Base-by-base conservation (phyloP, 1,139 yeast genomes). In the Pneumocystis murina region DNA sequence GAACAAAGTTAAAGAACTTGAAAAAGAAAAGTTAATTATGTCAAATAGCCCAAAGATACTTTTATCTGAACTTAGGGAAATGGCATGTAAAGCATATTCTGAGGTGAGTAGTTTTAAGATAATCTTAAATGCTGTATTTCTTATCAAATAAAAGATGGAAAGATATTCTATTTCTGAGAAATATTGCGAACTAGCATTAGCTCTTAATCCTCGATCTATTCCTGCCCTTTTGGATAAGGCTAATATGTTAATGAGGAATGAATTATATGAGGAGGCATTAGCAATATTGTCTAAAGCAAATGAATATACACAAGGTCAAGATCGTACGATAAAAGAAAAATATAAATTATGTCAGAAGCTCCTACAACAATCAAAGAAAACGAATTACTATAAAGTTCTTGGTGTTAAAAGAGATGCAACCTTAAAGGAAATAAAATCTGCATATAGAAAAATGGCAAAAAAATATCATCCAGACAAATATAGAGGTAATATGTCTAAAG, bases 401-500 rank as follows among this genome's bases (percentile, higher is more conserved):
- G 95, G 84, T 33, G 80, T 91, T 8, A 69, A 83, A 0, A 78
- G 80, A 64, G 82, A 82, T 68, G 95, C 97, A 0, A 84, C 82
- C 66, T 85, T 83, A 0, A 80, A 81, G 68, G 86, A 87, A 14
- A 85, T 92, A 68, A 87, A 86, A 70, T 86, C 84, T 72, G 96
- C 95, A 0, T 87, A 89, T 74, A 79, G 96, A 66, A 78, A 84
- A 10, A 82, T 86, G 71, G 86, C 95, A 43, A 84, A 86, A 71
- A 84, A 84, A 71, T 87, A 80, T 72, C 98, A 92, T 71, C 98
- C 98, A 0, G 98, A 92, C 74, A 91, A 92, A 74, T 83, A 85
- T 71, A 40, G n/a, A 20, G 84, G 84, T 39, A 89, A 84, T 55
- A 71, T 86, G 68, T 75, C 82, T 1, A 80, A 83, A n/a, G 90